Conservation (phyloP, 2,329 filamentous ascomycete species). For the Fusarium concolor region DNA sequence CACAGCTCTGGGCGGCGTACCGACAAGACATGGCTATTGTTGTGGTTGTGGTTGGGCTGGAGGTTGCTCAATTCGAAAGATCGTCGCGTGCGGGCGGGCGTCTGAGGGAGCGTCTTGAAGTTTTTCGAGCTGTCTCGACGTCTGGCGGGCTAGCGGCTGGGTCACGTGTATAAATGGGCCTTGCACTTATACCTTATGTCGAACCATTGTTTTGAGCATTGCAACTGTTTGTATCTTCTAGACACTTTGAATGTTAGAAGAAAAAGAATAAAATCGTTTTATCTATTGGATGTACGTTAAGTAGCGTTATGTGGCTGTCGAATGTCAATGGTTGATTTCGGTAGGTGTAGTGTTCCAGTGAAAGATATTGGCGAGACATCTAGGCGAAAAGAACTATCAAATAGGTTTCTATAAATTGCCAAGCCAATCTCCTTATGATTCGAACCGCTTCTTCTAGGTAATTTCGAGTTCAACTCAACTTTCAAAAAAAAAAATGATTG, state of each 20-base stretch:
- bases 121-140: constrained; percentile 56
- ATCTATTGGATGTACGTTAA: neutral
- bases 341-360: neutral
- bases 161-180: constrained; percentile 38
- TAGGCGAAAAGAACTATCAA: neutral
- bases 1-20: constrained; percentile 73
- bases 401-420: neutral
- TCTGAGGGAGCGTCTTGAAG: constrained; percentile 51
- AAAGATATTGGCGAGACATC: neutral
- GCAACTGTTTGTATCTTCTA: neutral
- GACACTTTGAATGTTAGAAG: neutral
- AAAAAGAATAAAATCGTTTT: neutral
- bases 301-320: neutral
- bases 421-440: neutral
- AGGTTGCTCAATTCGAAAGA: constrained; percentile 44
- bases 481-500: neutral
- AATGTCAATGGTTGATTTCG: neutral
- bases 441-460: neutral
- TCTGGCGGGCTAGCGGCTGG: constrained; percentile 36
- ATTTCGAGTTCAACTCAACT: too few species aligned
- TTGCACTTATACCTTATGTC: constrained; percentile 10
- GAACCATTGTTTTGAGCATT: neutral
- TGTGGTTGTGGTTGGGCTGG: constrained; percentile 46
- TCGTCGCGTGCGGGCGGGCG: constrained; percentile 48
- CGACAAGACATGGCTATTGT: constrained; percentile 73